Conservation (phyloP, 257 asterid genomes). For the Rubia yunnanensis region DNA sequence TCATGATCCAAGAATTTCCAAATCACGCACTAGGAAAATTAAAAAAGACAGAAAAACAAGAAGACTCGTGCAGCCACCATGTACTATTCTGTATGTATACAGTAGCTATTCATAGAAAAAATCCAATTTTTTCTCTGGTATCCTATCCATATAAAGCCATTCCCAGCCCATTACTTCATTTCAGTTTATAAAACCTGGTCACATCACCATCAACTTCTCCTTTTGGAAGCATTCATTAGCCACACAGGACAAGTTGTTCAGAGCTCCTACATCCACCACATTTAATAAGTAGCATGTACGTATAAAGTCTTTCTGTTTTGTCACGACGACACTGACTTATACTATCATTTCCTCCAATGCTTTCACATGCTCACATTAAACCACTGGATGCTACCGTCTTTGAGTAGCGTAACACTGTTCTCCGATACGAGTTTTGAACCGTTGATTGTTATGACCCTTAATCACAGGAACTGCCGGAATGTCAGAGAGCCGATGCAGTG, state of each 20-base stretch:
- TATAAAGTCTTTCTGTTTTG: not conserved
- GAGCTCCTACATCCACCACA: not conserved
- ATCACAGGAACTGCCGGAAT: conserved; percentile 58
- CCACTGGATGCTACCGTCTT: no score
- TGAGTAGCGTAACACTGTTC: no score
- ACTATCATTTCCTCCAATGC: not conserved
- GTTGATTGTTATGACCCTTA: not conserved
- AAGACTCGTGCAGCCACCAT: not conserved
- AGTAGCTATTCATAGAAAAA: not conserved
- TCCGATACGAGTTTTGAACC: not conserved
- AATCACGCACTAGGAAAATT: not conserved
- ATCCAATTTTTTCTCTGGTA: not conserved
- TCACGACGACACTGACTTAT: no score
- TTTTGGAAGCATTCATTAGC: conserved; percentile 6
- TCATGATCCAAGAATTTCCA: not conserved
- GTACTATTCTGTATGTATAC: not conserved
- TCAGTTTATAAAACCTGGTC: not conserved
- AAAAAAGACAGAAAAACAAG: not conserved
- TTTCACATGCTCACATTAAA: no score
- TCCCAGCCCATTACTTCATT: not conserved
- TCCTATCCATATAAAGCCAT: not conserved
- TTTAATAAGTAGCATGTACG: not conserved
- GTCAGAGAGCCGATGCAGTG: conserved; percentile 62
- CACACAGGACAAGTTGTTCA: conserved; percentile 1
- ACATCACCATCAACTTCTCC: not conserved